Conservation (phyloP, 2,329 filamentous ascomycete species). For the Dothistroma pini region DNA sequence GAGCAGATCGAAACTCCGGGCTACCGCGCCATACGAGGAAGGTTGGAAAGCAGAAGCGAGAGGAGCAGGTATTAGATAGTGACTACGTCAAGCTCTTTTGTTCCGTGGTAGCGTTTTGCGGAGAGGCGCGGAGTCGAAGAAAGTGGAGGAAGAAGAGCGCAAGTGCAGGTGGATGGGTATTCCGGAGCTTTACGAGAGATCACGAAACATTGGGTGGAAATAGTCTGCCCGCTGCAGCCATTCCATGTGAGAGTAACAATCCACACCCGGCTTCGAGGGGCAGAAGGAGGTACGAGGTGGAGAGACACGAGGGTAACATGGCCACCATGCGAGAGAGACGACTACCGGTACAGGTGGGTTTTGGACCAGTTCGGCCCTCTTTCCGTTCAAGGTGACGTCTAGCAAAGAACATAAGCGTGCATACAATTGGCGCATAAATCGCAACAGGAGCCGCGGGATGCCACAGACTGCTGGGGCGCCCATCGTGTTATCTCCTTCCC, state of each 20-base stretch:
- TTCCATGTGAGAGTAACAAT: not conserved
- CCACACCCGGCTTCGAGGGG: not conserved
- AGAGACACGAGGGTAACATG: not conserved
- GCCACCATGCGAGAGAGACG: not conserved
- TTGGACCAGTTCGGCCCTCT: not conserved
- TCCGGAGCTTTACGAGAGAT: not conserved
- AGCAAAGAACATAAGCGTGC: not conserved
- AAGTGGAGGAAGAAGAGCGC: slow-evolving; percentile 5
- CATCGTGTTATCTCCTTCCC: not conserved
- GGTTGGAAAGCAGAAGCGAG: not conserved
- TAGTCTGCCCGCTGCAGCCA: not conserved
- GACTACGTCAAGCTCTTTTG: slow-evolving; percentile 1
- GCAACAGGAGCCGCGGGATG: not conserved
- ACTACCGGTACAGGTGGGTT: not conserved
- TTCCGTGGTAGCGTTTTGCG: slow-evolving; percentile 1
- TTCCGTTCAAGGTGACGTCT: not conserved
- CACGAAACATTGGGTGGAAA: not conserved
- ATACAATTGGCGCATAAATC: not conserved
- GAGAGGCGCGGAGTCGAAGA: slow-evolving; percentile 4
- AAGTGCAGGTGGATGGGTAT: not conserved
- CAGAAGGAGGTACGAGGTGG: not conserved
- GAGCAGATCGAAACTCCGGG: not conserved
- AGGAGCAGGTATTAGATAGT: not conserved
- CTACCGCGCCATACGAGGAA: not conserved
- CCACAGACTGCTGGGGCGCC: not conserved